These are phyloP conservation scores for Rubus parviflorus DNA, from an alignment of 306 rosid species.

Conservation along the genomic window DNA sequence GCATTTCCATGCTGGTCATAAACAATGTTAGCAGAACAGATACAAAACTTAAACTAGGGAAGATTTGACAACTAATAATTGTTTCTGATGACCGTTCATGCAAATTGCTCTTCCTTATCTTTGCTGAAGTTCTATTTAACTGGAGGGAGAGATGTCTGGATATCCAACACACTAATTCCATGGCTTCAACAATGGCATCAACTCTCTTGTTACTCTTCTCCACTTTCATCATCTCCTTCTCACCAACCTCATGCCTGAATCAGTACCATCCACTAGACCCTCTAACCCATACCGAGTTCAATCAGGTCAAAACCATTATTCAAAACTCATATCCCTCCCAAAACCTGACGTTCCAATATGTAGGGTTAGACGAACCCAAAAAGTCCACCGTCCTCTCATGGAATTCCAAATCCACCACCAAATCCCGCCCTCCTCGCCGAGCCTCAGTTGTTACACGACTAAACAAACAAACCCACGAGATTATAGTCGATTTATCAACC, in stretches of 20 bases:
- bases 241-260: conserved; percentile 4
- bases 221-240: not conserved
- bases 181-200: not conserved
- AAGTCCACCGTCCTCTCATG: conserved; percentile 44
- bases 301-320: conserved; percentile 33
- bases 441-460: conserved; percentile 43
- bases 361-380: conserved; percentile 57
- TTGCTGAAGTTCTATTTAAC: conserved; percentile 1
- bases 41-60: too few species aligned
- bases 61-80: not conserved
- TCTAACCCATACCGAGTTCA: conserved; percentile 36
- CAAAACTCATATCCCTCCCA: conserved; percentile 5
- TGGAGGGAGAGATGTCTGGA: not conserved
- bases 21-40: too few species aligned
- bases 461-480: conserved; percentile 31
- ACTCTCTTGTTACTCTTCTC: not conserved
- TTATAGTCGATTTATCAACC: conserved; percentile 13
- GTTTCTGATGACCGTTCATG: not conserved
- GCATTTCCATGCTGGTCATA: too few species aligned
- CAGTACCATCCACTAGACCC: conserved; percentile 50
- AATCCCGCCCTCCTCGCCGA: conserved; percentile 37
- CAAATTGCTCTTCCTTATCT: not conserved
- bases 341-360: conserved; percentile 46
- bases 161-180: not conserved
- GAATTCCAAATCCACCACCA: conserved; percentile 30